These are phyloP conservation scores for Colletotrichum trifolii DNA, from an alignment of 2,329 filamentous ascomycete genomes.

Conservation along the genomic window DNA sequence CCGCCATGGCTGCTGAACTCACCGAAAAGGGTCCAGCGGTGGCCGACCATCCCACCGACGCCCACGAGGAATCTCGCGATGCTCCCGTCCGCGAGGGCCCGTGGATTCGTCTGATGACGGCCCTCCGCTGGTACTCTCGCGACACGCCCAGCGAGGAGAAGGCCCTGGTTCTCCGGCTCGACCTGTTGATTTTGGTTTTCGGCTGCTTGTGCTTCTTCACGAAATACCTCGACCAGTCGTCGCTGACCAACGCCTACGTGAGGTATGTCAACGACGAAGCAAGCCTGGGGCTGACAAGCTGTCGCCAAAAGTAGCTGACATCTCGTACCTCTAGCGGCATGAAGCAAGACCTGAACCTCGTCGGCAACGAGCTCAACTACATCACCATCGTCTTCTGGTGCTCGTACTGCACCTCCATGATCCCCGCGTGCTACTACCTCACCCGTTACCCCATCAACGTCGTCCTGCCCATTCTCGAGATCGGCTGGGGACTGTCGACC, in stretches of 20 bases:
- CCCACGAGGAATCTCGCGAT: slow-evolving; percentile 2
- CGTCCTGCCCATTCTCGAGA: slow-evolving; percentile 43
- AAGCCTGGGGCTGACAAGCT: no score
- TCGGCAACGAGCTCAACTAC: slow-evolving; percentile 49
- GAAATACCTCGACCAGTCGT: slow-evolving; percentile 51
- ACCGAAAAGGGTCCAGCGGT: slow-evolving; percentile 25
- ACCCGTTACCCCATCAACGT: slow-evolving; percentile 50
- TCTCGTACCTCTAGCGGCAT: slow-evolving; percentile 45
- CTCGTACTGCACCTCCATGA: slow-evolving; percentile 53
- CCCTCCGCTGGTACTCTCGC: slow-evolving; percentile 47
- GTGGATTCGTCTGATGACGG: slow-evolving; percentile 44
- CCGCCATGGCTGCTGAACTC: slow-evolving; percentile 15
- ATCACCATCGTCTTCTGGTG: slow-evolving; percentile 47
- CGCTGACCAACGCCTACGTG: slow-evolving; percentile 51
- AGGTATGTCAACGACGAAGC: slow-evolving; percentile 39
- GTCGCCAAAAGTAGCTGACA: no score
- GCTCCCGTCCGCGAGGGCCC: slow-evolving; percentile 11
- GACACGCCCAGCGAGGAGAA: slow-evolving; percentile 48
- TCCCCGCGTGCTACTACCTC: slow-evolving; percentile 52
- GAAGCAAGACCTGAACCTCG: slow-evolving; percentile 47
- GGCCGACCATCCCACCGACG: slow-evolving; percentile 8
- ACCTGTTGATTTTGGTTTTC: slow-evolving; percentile 50
- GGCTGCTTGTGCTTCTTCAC: slow-evolving; percentile 53
- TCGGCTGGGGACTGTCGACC: slow-evolving; percentile 46
- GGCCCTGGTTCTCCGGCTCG: slow-evolving; percentile 48